Percentiles rank a stretch among this genome's conserved stretches.
These are phyloP conservation scores for Jaminaea rosea DNA, from an alignment of 1,284 basidiomycete genomes.

Conservation along the genomic window DNA sequence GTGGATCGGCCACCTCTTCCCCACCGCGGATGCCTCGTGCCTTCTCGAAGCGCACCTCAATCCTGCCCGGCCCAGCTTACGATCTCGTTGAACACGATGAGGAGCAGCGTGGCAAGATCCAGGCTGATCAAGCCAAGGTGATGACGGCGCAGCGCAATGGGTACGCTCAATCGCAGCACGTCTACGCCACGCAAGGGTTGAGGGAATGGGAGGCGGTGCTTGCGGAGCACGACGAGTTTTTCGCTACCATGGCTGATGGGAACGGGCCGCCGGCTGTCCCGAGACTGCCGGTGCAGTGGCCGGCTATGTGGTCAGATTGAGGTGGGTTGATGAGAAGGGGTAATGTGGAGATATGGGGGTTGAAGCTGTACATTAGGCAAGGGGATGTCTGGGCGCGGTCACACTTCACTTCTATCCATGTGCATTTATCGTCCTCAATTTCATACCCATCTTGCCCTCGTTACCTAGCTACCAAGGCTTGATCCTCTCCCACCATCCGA, in stretches of 20 bases:
- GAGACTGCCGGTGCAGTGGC: not conserved
- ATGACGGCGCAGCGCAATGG: conserved; percentile 10
- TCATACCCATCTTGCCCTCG: too few species aligned
- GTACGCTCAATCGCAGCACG: conserved; percentile 30
- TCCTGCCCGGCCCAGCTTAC: conserved; percentile 33
- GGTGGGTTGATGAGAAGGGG: not conserved
- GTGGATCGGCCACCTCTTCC: too few species aligned
- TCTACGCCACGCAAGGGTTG: conserved; percentile 38
- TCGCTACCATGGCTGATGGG: not conserved
- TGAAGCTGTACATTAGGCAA: too few species aligned
- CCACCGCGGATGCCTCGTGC: conserved; percentile 23
- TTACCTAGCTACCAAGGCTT: too few species aligned
- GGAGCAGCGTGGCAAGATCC: not conserved
- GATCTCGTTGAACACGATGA: conserved; percentile 21
- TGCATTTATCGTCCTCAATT: too few species aligned
- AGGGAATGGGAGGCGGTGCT: conserved; percentile 25
- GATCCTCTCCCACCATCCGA: not conserved
- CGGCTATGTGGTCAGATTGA: not conserved
- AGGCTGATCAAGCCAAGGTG: not conserved
- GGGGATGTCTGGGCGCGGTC: too few species aligned
- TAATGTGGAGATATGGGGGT: too few species aligned
- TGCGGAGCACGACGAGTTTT: conserved; percentile 1
- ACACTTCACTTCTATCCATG: too few species aligned
- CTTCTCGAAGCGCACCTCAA: conserved; percentile 30
- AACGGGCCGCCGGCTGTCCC: not conserved